phyloP scores from a whole-genome alignment of 495 filamentous ascomycete species.

The Xylaria venustula region DNA sequence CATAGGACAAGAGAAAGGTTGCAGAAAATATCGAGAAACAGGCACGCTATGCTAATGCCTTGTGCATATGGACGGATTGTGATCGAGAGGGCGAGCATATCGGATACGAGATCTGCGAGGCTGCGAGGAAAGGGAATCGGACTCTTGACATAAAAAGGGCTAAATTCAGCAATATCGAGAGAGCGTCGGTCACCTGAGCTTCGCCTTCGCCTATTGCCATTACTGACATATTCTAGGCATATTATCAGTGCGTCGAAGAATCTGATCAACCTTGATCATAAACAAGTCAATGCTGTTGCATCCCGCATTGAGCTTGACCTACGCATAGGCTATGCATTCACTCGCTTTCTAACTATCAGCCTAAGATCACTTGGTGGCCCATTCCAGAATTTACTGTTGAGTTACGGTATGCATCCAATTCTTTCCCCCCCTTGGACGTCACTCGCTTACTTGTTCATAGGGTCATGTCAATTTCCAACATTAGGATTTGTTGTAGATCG shows the following conservation, averaged over 20 bases:
- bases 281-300: constrained; percentile 81
- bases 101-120: constrained; percentile 83
- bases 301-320: constrained; percentile 92
- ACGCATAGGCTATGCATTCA: constrained; percentile 87
- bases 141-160: constrained; percentile 79
- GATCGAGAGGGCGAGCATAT: constrained; percentile 98
- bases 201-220: background rate
- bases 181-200: constrained; percentile 59
- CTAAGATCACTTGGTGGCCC: constrained; percentile 64
- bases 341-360: constrained; percentile 77
- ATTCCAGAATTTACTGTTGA: constrained; percentile 65
- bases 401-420: constrained; percentile 70
- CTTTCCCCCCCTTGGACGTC: background rate
- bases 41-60: constrained; percentile 63
- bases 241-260: constrained; percentile 79
- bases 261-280: constrained; percentile 76
- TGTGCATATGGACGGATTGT: constrained; percentile 99
- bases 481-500: constrained; percentile 95
- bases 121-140: constrained; percentile 71
- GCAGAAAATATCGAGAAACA: constrained; percentile 80
- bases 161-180: constrained; percentile 92
- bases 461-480: constrained; percentile 95
- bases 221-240: constrained; percentile 52
- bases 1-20: constrained; percentile 73
- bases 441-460: constrained; percentile 39